Conservation (phyloP, 2,329 filamentous ascomycete genomes). For the Talaromyces sp. region DNA sequence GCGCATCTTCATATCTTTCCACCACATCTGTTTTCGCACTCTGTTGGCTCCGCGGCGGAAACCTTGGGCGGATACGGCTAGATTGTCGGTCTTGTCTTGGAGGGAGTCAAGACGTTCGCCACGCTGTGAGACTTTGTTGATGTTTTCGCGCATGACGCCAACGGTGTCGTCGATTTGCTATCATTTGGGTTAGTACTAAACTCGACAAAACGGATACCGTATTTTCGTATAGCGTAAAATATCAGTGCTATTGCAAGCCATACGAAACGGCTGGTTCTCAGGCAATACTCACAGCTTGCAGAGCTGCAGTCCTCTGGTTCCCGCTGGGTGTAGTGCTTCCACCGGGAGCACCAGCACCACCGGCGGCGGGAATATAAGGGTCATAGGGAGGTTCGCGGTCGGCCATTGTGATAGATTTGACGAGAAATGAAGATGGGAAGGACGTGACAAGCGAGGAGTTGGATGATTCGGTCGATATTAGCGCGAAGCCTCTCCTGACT, state of each 20-base stretch:
- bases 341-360: conserved; percentile 49
- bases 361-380: conserved; percentile 79
- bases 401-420: conserved; percentile 46
- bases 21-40: conserved; percentile 98
- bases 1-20: conserved; percentile 99
- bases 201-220: not conserved
- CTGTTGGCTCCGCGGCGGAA: conserved; percentile 96
- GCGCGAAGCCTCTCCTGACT: conserved; percentile 6
- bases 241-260: not conserved
- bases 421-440: not conserved
- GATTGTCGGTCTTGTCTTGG: conserved; percentile 89
- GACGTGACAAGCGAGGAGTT: not conserved
- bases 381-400: conserved; percentile 69
- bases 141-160: conserved; percentile 93
- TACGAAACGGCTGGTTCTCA: conserved; percentile 3
- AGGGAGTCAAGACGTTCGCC: conserved; percentile 83
- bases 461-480: not conserved
- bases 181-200: not conserved
- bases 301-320: conserved; percentile 65
- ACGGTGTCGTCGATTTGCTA: conserved; percentile 98
- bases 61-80: conserved; percentile 86
- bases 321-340: conserved; percentile 51
- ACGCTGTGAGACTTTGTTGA: conserved; percentile 93
- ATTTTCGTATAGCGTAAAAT: not conserved
- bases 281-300: conserved; percentile 73